Conservation (phyloP, 23 red algal genomes). For the Cyanidium caldarium region DNA sequence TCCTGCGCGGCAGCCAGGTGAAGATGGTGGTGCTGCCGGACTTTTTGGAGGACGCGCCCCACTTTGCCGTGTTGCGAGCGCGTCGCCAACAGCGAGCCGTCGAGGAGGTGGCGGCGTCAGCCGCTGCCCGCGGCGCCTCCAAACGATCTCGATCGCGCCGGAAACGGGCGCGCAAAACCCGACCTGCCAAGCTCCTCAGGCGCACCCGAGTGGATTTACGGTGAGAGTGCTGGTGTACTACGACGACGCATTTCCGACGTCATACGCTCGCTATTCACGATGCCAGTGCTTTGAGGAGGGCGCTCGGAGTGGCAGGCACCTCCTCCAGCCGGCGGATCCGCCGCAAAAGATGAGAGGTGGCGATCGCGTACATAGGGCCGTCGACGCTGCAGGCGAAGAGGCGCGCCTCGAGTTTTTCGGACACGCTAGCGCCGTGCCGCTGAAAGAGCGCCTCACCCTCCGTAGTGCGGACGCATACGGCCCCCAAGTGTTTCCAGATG, state of each 20-base stretch:
- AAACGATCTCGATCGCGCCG: too few relatives aligned
- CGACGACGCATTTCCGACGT: too few relatives aligned
- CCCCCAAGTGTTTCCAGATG: neutral
- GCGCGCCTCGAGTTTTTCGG: neutral
- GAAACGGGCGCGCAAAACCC: too few relatives aligned
- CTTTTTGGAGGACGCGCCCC: slow-evolving; percentile 54
- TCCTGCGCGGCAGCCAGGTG: slow-evolving; percentile 70
- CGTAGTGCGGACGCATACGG: neutral
- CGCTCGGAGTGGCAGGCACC: too few relatives aligned
- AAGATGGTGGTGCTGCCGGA: slow-evolving; percentile 76
- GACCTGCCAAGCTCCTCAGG: too few relatives aligned
- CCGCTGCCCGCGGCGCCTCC: too few relatives aligned
- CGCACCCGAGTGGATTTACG: too few relatives aligned
- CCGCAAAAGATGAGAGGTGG: neutral
- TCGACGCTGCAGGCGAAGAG: neutral
- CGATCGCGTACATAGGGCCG: neutral
- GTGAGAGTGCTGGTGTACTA: too few relatives aligned
- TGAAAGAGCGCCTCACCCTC: neutral
- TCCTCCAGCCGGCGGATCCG: neutral
- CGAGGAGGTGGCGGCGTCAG: too few relatives aligned
- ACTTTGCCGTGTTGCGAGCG: neutral
- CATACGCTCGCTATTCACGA: too few relatives aligned
- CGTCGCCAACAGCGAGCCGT: too few relatives aligned
- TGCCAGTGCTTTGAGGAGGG: too few relatives aligned
- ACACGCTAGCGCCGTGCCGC: neutral